Conservation (phyloP, 805 yeast genomes). For the Cyberlindnera americana region DNA sequence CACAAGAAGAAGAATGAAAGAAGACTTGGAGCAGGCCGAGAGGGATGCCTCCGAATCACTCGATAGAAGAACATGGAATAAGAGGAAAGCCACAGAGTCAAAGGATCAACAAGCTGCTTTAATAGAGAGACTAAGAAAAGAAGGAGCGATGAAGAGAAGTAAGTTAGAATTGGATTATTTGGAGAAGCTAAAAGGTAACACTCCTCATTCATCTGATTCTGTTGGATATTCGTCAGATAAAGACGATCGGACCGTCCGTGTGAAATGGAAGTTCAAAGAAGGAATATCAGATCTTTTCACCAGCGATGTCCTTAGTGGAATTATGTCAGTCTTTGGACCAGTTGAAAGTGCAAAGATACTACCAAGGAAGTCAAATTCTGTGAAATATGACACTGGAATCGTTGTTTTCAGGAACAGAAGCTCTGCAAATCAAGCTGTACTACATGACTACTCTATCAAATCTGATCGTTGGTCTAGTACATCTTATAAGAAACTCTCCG, state of each 20-base stretch:
- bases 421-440: slow-evolving; percentile 16
- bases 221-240: no score
- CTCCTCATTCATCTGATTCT: not conserved
- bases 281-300: slow-evolving; percentile 22
- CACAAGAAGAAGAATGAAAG: slow-evolving; percentile 22
- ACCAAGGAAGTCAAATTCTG: slow-evolving; percentile 11
- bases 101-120: slow-evolving; percentile 11
- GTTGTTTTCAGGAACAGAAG: slow-evolving; percentile 9
- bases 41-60: slow-evolving; percentile 1
- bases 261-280: slow-evolving; percentile 24
- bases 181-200: slow-evolving; percentile 6
- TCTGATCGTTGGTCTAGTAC: slow-evolving; percentile 22
- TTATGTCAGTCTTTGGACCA: slow-evolving; percentile 25
- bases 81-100: slow-evolving; percentile 10
- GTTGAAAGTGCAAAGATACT: slow-evolving; percentile 15
- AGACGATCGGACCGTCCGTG: slow-evolving; percentile 14
- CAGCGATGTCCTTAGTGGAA: slow-evolving; percentile 21
- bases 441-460: slow-evolving; percentile 14
- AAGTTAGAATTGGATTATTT: slow-evolving; percentile 15
- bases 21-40: slow-evolving; percentile 25
- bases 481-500: slow-evolving; percentile 20
- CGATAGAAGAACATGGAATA: slow-evolving; percentile 15
- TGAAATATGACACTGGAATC: slow-evolving; percentile 19
- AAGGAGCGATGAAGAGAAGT: slow-evolving; percentile 22
- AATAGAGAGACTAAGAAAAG: slow-evolving; percentile 24